phyloP scores from a whole-genome alignment of 805 yeast genomes.

The Maudiozyma barnettii region DNA sequence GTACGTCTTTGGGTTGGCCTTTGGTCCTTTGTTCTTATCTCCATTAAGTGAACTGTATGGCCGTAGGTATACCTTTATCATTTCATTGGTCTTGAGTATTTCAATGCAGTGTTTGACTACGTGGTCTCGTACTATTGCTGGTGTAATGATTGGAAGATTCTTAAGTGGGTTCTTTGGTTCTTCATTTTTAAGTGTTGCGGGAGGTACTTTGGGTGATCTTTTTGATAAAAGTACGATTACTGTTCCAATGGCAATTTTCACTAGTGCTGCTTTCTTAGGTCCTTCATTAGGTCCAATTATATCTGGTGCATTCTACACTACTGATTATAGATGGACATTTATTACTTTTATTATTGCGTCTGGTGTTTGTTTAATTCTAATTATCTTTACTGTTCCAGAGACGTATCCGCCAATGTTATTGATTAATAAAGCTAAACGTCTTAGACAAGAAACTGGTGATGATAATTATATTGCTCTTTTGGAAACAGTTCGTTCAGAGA shows the following conservation, averaged over 20 bases:
- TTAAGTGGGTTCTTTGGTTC: constrained; percentile 67
- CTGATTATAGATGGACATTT: constrained; percentile 64
- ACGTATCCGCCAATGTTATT: constrained; percentile 50
- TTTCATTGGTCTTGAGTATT: constrained; percentile 50
- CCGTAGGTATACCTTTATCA: constrained; percentile 48
- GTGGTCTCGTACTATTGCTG: constrained; percentile 51
- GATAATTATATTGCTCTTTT: constrained; percentile 34
- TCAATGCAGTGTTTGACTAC: constrained; percentile 47
- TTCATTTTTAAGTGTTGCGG: constrained; percentile 66
- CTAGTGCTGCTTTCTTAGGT: constrained; percentile 57
- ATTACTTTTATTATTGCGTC: constrained; percentile 53
- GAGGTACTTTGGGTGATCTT: constrained; percentile 68
- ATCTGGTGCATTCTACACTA: constrained; percentile 43
- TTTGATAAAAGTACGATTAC: constrained; percentile 55
- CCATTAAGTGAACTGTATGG: constrained; percentile 65
- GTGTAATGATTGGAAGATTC: constrained; percentile 54
- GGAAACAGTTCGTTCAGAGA: constrained; percentile 33
- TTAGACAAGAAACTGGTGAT: constrained; percentile 48
- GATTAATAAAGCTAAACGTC: constrained; percentile 40
- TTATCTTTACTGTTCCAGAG: constrained; percentile 46
- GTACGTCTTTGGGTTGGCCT: constrained; percentile 61
- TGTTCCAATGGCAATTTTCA: constrained; percentile 56
- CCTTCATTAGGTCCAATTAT: constrained; percentile 63
- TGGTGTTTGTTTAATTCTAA: constrained; percentile 43
- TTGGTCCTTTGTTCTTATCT: constrained; percentile 56